Percentiles rank a stretch among this genome's conserved stretches.
These are phyloP conservation scores for Phanerodontia chrysosporium DNA, from an alignment of 768 basidiomycete genomes.

Conservation along the genomic window DNA sequence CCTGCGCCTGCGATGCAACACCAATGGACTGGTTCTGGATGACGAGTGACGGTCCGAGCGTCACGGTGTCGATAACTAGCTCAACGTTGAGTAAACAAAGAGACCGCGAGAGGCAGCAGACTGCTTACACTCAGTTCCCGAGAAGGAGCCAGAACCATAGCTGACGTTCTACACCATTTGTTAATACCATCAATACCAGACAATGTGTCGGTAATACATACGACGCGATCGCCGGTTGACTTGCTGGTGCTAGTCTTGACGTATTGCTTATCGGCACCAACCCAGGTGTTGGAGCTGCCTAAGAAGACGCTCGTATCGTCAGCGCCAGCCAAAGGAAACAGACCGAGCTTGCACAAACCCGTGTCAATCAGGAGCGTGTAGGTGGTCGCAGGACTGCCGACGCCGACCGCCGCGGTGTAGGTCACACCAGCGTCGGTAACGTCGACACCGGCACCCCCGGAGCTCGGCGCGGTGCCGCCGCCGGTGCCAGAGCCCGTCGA, in stretches of 20 bases:
- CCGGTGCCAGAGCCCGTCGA: conserved; percentile 6
- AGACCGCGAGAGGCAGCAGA: neutral
- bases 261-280: conserved; percentile 48
- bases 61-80: conserved; percentile 44
- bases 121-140: conserved; percentile 39
- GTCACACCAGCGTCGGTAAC: conserved; percentile 56
- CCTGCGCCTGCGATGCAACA: conserved; percentile 36
- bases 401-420: conserved; percentile 48
- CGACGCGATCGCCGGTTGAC: conserved; percentile 32
- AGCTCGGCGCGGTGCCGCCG: conserved; percentile 10
- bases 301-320: neutral
- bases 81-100: neutral
- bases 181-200: neutral
- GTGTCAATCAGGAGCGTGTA: conserved; percentile 58
- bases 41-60: conserved; percentile 36
- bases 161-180: conserved; percentile 37
- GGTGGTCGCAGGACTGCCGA: conserved; percentile 46
- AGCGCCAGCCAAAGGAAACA: neutral
- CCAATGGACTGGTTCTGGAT: conserved; percentile 47
- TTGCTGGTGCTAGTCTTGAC: conserved; percentile 42
- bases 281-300: conserved; percentile 53
- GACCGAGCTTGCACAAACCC: conserved; percentile 28
- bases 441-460: conserved; percentile 38
- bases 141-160: conserved; percentile 53
- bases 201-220: conserved; percentile 17